Evolutionary conservation across 2,329 filamentous ascomycete genomes (phyloP).

Genomic region (Phyllosticta capitalensis): DNA sequence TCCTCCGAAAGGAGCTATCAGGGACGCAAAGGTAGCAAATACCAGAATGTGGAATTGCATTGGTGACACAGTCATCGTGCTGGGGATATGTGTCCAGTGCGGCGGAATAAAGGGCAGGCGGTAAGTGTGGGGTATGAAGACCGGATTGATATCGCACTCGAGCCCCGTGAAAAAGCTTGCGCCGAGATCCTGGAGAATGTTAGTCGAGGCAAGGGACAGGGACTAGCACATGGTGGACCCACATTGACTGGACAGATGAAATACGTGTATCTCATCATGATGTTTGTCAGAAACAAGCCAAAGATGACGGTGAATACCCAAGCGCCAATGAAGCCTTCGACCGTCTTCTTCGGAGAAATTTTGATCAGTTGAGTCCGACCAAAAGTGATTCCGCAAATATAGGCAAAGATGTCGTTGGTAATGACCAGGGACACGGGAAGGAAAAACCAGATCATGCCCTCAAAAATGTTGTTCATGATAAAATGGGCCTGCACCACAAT

Average conservation of each 20-base stretch:
- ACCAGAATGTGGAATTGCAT: constrained; percentile 90
- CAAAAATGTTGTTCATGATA: constrained; percentile 99
- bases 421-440: constrained; percentile 89
- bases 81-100: constrained; percentile 60
- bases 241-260: constrained; percentile 96
- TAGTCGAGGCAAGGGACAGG: neutral
- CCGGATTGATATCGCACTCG: constrained; percentile 81
- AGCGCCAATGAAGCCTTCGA: constrained; percentile 91
- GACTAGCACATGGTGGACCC: constrained; percentile 22
- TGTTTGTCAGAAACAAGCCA: constrained; percentile 68
- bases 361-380: constrained; percentile 95
- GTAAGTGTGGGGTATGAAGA: constrained; percentile 73
- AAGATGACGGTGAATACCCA: constrained; percentile 93
- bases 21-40: constrained; percentile 85
- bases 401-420: constrained; percentile 97
- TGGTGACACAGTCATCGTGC: constrained; percentile 67
- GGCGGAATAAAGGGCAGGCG: constrained; percentile 49
- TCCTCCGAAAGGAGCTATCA: constrained; percentile 94
- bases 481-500: constrained; percentile 98
- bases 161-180: constrained; percentile 88
- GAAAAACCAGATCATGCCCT: constrained; percentile 99
- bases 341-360: constrained; percentile 96
- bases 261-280: constrained; percentile 86
- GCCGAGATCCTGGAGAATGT: constrained; percentile 57
- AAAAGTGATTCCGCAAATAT: constrained; percentile 94